Conservation (phyloP, 2,329 filamentous ascomycete species). For the Apiospora pterosperma region DNA sequence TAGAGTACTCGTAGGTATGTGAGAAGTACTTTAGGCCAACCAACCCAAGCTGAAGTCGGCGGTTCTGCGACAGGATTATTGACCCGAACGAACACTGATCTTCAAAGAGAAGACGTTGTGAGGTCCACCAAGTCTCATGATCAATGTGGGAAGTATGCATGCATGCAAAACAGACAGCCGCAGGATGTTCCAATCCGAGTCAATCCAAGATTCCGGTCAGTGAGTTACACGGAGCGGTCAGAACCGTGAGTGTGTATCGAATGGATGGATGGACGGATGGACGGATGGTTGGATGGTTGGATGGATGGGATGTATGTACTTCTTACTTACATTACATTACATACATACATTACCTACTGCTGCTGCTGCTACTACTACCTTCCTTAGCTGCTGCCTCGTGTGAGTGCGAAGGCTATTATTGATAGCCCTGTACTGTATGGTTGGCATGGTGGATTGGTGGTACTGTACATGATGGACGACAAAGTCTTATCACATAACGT, state of each 20-base stretch:
- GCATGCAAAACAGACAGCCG: neutral
- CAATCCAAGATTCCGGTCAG: no score
- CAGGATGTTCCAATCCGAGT: neutral
- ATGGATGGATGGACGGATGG: neutral
- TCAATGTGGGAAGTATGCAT: neutral
- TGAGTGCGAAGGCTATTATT: no score
- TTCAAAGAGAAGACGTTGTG: neutral
- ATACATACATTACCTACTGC: no score
- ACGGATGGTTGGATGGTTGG: neutral
- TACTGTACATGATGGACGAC: neutral
- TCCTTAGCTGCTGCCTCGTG: no score
- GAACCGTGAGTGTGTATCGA: neutral
- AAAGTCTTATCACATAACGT: conserved; percentile 3
- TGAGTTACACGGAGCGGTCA: neutral
- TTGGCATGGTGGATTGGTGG: no score
- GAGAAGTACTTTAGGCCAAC: neutral
- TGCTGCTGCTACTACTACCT: no score
- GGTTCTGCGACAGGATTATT: neutral
- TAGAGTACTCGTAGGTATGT: neutral
- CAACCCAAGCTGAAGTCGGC: neutral
- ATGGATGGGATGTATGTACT: neutral
- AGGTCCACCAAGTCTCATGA: neutral
- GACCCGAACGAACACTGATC: neutral
- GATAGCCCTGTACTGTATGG: no score
- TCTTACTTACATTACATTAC: no score